Conservation (phyloP, 2,329 filamentous ascomycete species). For the Epichloe coenophiala region DNA sequence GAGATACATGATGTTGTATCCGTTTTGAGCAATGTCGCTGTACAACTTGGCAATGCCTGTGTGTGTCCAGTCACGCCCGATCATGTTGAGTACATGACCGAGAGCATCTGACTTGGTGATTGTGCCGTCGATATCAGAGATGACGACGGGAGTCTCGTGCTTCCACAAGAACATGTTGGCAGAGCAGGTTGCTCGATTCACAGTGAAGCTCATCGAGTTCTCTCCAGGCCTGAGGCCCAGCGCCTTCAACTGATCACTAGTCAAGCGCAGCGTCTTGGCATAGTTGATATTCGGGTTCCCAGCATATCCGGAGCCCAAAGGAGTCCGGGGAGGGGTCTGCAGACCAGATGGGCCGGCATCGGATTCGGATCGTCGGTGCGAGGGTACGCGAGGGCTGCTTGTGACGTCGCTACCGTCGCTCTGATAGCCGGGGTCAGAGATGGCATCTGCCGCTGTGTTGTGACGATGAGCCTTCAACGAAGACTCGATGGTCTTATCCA, state of each 20-base stretch:
- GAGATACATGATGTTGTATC: conserved; percentile 97
- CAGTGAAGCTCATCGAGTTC: conserved; percentile 90
- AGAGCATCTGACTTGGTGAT: conserved; percentile 96
- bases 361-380: conserved; percentile 54
- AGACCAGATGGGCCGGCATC: conserved; percentile 41
- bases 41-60: conserved; percentile 93
- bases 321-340: conserved; percentile 55
- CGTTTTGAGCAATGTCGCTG: conserved; percentile 86
- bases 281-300: conserved; percentile 75
- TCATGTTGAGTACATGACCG: conserved; percentile 90
- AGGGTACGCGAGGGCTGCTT: conserved; percentile 28
- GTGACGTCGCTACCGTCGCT: conserved; percentile 65
- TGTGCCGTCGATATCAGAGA: conserved; percentile 96
- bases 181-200: conserved; percentile 84
- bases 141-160: conserved; percentile 83
- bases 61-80: conserved; percentile 96
- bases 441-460: conserved; percentile 58
- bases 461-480: conserved; percentile 30
- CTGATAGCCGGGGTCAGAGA: conserved; percentile 89
- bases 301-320: conserved; percentile 48
- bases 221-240: conserved; percentile 71
- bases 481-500: conserved; percentile 46
- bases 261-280: conserved; percentile 88
- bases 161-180: conserved; percentile 93
- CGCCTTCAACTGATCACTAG: conserved; percentile 86